phyloP scores from a whole-genome alignment of 345 rosid genomes.

The Lepidium sativum region DNA sequence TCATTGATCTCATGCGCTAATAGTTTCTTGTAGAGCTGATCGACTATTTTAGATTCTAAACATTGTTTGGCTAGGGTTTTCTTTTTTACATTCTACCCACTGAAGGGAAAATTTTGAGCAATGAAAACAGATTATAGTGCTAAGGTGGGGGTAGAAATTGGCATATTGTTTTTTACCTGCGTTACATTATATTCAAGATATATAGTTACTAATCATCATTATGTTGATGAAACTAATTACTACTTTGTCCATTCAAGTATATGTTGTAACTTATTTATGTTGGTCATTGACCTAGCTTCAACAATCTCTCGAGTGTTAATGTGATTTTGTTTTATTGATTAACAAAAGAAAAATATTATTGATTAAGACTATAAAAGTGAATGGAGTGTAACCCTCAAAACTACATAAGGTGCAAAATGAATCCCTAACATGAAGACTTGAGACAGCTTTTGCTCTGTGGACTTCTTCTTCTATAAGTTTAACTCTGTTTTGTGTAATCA shows the following conservation, averaged over 20 bases:
- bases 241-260: not conserved
- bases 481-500: slow-evolving; percentile 19
- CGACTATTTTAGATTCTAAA: not conserved
- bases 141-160: not conserved
- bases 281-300: not conserved
- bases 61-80: not conserved
- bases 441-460: not conserved
- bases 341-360: slow-evolving; percentile 1
- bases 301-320: no score
- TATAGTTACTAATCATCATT: not conserved
- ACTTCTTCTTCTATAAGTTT: not conserved
- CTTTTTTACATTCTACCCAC: not conserved
- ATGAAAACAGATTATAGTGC: not conserved
- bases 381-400: not conserved
- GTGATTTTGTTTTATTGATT: no score
- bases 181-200: not conserved
- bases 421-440: slow-evolving; percentile 9
- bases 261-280: not conserved
- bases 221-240: not conserved
- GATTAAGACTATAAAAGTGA: not conserved
- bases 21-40: not conserved
- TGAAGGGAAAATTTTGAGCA: not conserved
- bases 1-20: not conserved
- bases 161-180: not conserved
- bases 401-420: slow-evolving; percentile 13